Percentiles rank a stretch among this genome's conserved stretches.
phyloP scores from a whole-genome alignment of 2,329 filamentous ascomycete species.

The Aspergillus carbonarius region DNA sequence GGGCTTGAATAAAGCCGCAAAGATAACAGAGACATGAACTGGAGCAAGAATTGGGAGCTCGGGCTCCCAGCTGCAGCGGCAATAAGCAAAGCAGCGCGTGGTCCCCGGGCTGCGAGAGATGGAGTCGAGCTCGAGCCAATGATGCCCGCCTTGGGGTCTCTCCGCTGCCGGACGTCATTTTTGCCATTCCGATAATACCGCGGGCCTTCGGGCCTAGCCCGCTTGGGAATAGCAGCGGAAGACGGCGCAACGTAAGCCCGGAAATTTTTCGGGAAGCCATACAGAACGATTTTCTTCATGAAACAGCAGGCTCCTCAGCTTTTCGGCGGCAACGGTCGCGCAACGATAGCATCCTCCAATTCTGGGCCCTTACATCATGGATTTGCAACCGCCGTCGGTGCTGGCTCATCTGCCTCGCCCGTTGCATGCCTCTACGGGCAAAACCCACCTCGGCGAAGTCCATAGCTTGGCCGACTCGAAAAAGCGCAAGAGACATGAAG shows the following conservation, averaged over 20 bases:
- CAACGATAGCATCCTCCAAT: conserved; percentile 1
- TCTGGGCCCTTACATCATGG: conserved; percentile 32
- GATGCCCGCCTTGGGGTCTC: neutral
- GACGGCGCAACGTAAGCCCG: conserved; percentile 32
- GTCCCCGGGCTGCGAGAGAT: conserved; percentile 12
- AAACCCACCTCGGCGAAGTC: conserved; percentile 48
- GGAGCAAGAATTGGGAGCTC: neutral
- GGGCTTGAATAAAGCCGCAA: neutral
- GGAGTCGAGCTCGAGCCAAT: too few species aligned
- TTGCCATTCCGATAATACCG: neutral
- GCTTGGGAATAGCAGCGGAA: conserved; percentile 5
- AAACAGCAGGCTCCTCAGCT: neutral
- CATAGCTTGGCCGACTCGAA: conserved; percentile 55
- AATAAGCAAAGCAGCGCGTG: conserved; percentile 21
- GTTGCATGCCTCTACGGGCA: conserved; percentile 40
- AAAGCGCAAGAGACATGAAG: conserved; percentile 63
- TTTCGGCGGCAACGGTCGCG: conserved; percentile 16
- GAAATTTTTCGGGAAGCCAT: conserved; percentile 37
- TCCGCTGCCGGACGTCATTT: conserved; percentile 19
- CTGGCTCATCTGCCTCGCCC: conserved; percentile 49
- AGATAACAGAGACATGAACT: neutral
- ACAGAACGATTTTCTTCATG: conserved; percentile 20
- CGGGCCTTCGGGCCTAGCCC: neutral
- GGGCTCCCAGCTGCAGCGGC: neutral
- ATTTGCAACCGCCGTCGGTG: conserved; percentile 44